Conservation (phyloP, 2,329 filamentous ascomycete genomes). For the Exophiala mesophila region DNA sequence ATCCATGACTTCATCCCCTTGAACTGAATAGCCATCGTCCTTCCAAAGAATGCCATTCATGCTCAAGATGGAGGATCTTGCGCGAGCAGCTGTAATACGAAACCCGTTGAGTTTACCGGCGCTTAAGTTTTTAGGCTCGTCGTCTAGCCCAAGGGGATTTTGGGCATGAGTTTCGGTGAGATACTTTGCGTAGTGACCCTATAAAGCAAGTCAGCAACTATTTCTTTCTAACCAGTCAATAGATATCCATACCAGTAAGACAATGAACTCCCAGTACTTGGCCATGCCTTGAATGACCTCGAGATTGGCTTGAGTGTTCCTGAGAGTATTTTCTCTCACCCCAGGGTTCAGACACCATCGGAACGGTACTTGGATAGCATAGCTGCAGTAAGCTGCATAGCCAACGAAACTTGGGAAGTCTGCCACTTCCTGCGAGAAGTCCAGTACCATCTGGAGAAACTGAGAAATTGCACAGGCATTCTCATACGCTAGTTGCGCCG, state of each 20-base stretch:
- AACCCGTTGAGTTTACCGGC: background rate
- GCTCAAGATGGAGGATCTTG: background rate
- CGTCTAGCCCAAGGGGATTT: background rate
- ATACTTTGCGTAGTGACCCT: background rate
- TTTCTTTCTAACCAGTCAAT: background rate
- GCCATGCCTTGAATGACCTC: constrained; percentile 1
- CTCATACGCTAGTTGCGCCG: background rate
- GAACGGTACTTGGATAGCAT: constrained; percentile 3
- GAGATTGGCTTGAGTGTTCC: background rate
- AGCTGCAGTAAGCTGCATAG: constrained; percentile 2
- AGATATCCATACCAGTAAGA: constrained; percentile 1
- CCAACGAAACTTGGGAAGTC: constrained; percentile 1
- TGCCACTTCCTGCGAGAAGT: background rate
- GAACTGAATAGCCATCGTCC: background rate
- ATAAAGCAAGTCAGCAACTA: background rate
- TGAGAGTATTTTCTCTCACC: background rate
- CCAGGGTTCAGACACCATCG: background rate
- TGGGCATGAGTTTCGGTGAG: background rate
- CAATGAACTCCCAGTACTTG: constrained; percentile 1
- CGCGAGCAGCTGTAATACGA: background rate
- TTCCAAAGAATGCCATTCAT: constrained; percentile 1
- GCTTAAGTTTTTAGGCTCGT: constrained; percentile 3
- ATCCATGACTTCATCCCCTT: background rate
- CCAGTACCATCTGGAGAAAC: background rate
- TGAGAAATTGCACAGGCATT: background rate